A percentile compares a stretch with the other conserved stretches of the same genome.
These are phyloP conservation scores for Fusarium anguioides DNA, from an alignment of 2,329 filamentous ascomycete genomes.

Conservation along the genomic window DNA sequence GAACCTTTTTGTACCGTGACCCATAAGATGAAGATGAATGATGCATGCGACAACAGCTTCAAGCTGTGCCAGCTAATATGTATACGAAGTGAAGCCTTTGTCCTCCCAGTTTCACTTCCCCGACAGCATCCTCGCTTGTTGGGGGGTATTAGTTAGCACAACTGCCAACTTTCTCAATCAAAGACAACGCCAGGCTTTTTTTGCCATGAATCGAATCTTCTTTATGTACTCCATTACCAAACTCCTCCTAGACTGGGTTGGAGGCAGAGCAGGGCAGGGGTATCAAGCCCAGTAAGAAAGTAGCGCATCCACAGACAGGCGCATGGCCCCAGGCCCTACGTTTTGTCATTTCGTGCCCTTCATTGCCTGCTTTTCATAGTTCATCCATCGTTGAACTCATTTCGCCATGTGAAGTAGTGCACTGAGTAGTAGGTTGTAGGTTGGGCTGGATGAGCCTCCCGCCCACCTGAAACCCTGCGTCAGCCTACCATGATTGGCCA, in stretches of 20 bases:
- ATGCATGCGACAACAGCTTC: conserved; percentile 42
- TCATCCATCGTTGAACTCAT: conserved; percentile 25
- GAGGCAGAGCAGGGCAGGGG: conserved; percentile 37
- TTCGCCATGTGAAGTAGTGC: conserved; percentile 13
- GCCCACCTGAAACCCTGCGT: background rate
- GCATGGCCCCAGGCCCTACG: conserved; percentile 29
- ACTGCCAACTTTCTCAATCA: conserved; percentile 10
- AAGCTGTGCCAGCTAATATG: conserved; percentile 41
- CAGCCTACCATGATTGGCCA: background rate
- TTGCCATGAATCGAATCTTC: conserved; percentile 19
- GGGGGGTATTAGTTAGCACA: conserved; percentile 24
- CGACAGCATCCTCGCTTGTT: conserved; percentile 24
- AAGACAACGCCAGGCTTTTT: conserved; percentile 22
- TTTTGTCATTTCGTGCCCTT: conserved; percentile 25
- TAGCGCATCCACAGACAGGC: conserved; percentile 39
- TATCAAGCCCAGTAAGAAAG: conserved; percentile 45
- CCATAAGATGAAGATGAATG: conserved; percentile 45
- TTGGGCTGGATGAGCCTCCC: conserved; percentile 17
- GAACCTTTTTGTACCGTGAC: conserved; percentile 45
- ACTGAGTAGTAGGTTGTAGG: conserved; percentile 14
- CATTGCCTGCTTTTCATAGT: conserved; percentile 21
- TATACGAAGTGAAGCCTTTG: conserved; percentile 41
- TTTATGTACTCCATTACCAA: conserved; percentile 26
- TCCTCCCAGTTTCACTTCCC: conserved; percentile 12
- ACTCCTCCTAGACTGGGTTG: conserved; percentile 27